Base-by-base conservation (phyloP, 2,329 filamentous ascomycete species). In the Xylaria sp. region DNA sequence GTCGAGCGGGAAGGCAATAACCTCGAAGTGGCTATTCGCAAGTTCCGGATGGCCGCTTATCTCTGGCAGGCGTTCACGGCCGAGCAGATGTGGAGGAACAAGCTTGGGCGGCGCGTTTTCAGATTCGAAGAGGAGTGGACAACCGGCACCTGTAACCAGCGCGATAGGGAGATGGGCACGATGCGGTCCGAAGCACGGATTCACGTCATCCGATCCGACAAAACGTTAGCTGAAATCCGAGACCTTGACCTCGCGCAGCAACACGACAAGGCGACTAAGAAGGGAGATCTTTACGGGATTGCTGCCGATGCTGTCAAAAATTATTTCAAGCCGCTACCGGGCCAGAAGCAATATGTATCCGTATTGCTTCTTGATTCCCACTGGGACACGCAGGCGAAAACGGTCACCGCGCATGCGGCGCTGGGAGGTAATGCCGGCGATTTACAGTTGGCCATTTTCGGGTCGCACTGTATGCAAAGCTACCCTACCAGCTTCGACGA, bases 21-120 rank as follows among this genome's bases (percentile, higher is more conserved):
- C 1, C 69, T 97, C 34, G 87, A 92, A 9, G 85, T 84, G 7
- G 94, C 94, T 0, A 81, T 96, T 47, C 85, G 84, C 66, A 99
- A 99, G 70, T 97, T 94, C 70, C 85, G 92, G 59, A 97, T 96
- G 89, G 89, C 92, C 17, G 93, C 91, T 20, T 97, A 97, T 69
- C 79, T 97, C 13, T 97, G 94, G 92, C 94, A 99, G 71, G 91
- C 92, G 7, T 97, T 96, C 67, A 97, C 93, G 0, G 91, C 91
- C 6, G 94, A 99, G 71, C 92, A 97, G 70, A 97, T 97, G 93
- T 89, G 85, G 71, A 87, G 91, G 59, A 90, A 96, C 69, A 90
- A 88, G 56, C 85, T 97, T 62, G 92, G 92, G 8, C 84, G 93
- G 54, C 86, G 93, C 52, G 87, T 85, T 48, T 97, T 97, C 72